These are phyloP conservation scores for Tagetes erecta DNA, from an alignment of 129 eudicot genomes.

Conservation along the genomic window DNA sequence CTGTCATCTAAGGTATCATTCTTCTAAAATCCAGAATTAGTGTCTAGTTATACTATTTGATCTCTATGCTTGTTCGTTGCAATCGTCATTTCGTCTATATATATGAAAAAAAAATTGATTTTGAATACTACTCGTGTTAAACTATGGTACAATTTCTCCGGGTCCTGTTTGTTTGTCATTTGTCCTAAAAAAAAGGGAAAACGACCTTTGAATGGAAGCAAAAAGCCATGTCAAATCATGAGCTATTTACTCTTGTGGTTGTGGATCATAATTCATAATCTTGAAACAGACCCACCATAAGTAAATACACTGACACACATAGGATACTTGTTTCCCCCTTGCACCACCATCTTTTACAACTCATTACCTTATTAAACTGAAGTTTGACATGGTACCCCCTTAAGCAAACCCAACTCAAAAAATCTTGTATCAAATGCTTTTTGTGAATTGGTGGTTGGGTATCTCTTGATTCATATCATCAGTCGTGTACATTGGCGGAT, in stretches of 20 bases:
- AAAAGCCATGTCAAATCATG: constrained; percentile 12
- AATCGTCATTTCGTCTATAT: too few relatives aligned
- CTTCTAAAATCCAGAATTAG: too few relatives aligned
- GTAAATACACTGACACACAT: constrained; percentile 27
- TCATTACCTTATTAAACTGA: neutral
- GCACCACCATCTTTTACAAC: neutral
- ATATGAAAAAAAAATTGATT: too few relatives aligned
- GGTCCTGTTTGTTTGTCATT: constrained; percentile 10
- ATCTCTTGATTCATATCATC: too few relatives aligned
- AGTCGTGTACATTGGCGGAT: too few relatives aligned
- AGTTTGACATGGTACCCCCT: neutral
- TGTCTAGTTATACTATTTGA: too few relatives aligned
- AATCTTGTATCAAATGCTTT: too few relatives aligned
- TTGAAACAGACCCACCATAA: constrained; percentile 7
- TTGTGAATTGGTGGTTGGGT: too few relatives aligned
- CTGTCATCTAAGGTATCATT: neutral
- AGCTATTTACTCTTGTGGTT: neutral
- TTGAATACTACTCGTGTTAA: too few relatives aligned
- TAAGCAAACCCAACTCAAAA: neutral
- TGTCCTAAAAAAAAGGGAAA: neutral
- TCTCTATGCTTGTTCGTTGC: too few relatives aligned
- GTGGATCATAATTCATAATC: neutral
- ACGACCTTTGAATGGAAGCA: constrained; percentile 19
- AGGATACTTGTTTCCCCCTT: constrained; percentile 1
- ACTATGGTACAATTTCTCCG: neutral